Evolutionary conservation across 2,329 filamentous ascomycete species (phyloP), one percentile per base, ranked within the genome.

Genomic region (Pestalotiopsis sp.): DNA sequence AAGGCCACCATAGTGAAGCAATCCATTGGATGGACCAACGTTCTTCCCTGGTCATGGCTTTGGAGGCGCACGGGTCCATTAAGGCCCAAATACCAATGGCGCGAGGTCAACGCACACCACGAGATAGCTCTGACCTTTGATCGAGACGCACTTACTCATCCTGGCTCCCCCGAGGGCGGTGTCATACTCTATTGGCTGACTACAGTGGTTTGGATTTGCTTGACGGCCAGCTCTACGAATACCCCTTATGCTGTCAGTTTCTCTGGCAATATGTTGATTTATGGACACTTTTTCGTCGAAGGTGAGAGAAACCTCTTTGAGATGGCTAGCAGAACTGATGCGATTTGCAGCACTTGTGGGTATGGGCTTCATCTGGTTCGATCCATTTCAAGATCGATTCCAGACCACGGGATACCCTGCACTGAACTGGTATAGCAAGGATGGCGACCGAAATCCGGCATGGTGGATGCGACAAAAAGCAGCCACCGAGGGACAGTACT

Each of bases 191-290:
- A 59, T 59, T 59, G 56, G 56, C 56, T 59, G 13, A 59, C 56
- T 59, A 59, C 56, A 23, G 20, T 59, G 9, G 56, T 59, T 59
- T 59, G 56, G 56, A 59, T 59, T 27, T 59, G 56, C 14, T 59
- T 59, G 20, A 23, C 56, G 13, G 56, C 56, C 20, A 59, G 56
- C 20, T 59, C 56, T 13, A 59, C 56, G 9, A 20, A 59, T 9
- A 59, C 56, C 20, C 20, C 56, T 27, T 59, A 59, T 31, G 56
- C 56, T 9, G 56, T 59, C 56, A 17, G 20, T 5, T 59, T 59
- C 25, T 11, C 56, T 13, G 56, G 56, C 23, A 59, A 59, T 31
- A 25, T 59, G 23, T 31, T 59, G 56, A 20, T 59, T 12, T 59
- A 59, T 4, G 56, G 56, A 3, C 56, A 59, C 56, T 59, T 59